phyloP scores from a whole-genome alignment of 352 stramenopile genomes.

The Halophytophthora polymorphica region DNA sequence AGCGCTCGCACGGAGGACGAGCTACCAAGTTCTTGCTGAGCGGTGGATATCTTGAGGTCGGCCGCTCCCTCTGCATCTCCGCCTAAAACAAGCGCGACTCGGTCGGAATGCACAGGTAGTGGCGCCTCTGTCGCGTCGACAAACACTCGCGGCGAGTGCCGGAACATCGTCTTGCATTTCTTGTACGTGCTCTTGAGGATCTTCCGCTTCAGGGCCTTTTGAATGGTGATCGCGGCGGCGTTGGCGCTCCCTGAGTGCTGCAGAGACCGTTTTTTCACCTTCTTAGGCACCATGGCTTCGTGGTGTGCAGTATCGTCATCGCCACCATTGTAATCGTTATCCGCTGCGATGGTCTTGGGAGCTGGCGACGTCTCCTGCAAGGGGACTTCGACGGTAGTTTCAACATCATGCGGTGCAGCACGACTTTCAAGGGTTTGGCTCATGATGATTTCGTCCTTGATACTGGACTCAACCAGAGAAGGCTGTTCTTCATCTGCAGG shows the following conservation, averaged over 20 bases:
- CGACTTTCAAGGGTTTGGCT: no score
- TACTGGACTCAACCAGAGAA: no score
- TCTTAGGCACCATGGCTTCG: constrained; percentile 14
- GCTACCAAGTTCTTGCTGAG: not conserved
- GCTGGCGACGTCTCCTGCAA: no score
- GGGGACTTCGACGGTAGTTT: no score
- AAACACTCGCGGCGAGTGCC: constrained; percentile 42
- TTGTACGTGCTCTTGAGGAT: constrained; percentile 27
- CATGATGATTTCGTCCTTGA: no score
- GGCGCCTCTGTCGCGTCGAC: constrained; percentile 20
- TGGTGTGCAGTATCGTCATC: not conserved
- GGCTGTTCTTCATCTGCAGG: no score
- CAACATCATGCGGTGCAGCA: no score
- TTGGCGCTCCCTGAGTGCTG: constrained; percentile 11
- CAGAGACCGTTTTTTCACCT: constrained; percentile 4
- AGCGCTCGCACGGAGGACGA: no score
- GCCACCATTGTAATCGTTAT: not conserved
- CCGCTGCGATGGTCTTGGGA: no score
- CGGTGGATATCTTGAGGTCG: not conserved
- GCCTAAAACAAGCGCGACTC: not conserved
- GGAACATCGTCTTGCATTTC: constrained; percentile 38
- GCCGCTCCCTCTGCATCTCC: not conserved
- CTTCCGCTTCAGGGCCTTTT: constrained; percentile 45
- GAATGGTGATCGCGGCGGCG: constrained; percentile 37
- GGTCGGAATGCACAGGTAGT: not conserved